These are phyloP conservation scores for Tolypocladium ophioglossoides DNA, from an alignment of 2,329 filamentous ascomycete genomes.

Conservation along the genomic window DNA sequence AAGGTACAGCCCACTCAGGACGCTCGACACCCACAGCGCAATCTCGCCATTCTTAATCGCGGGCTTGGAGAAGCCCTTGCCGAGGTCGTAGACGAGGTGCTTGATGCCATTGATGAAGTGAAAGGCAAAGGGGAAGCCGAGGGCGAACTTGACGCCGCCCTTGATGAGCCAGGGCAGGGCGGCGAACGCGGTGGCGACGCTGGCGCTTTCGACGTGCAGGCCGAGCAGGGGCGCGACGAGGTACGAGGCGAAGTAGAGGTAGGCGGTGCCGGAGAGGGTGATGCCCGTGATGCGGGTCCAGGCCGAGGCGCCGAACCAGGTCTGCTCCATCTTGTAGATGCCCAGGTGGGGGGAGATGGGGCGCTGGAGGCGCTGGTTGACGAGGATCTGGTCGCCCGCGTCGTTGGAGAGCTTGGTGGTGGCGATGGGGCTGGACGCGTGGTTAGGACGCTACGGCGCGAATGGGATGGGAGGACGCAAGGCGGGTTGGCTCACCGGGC, in stretches of 20 bases:
- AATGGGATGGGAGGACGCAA: not conserved
- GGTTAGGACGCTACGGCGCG: not conserved
- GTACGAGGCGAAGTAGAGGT: constrained; percentile 73
- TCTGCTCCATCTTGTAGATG: constrained; percentile 82
- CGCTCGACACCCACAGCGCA: constrained; percentile 36
- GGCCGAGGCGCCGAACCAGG: constrained; percentile 63
- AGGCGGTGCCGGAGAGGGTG: constrained; percentile 61
- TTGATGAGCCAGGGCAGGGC: constrained; percentile 49
- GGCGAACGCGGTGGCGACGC: constrained; percentile 50
- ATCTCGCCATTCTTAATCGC: constrained; percentile 35
- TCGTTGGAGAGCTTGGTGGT: constrained; percentile 45
- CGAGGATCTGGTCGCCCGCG: constrained; percentile 57
- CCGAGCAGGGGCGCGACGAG: constrained; percentile 66
- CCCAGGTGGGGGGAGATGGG: constrained; percentile 75
- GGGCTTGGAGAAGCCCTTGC: constrained; percentile 37
- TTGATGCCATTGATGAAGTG: constrained; percentile 45
- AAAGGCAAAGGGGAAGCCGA: constrained; percentile 50
- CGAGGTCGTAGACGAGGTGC: constrained; percentile 43
- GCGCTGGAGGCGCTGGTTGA: constrained; percentile 67
- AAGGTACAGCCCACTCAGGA: constrained; percentile 31
- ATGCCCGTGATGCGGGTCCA: constrained; percentile 80
- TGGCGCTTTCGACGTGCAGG: constrained; percentile 47
- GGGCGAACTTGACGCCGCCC: constrained; percentile 42
- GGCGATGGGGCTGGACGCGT: constrained; percentile 34
- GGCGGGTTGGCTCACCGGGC: constrained; percentile 28